Evolutionary conservation across 2,329 filamentous ascomycete genomes (phyloP), one percentile per base, ranked within the genome.

Genomic region (Pyrenophora seminiperda): DNA sequence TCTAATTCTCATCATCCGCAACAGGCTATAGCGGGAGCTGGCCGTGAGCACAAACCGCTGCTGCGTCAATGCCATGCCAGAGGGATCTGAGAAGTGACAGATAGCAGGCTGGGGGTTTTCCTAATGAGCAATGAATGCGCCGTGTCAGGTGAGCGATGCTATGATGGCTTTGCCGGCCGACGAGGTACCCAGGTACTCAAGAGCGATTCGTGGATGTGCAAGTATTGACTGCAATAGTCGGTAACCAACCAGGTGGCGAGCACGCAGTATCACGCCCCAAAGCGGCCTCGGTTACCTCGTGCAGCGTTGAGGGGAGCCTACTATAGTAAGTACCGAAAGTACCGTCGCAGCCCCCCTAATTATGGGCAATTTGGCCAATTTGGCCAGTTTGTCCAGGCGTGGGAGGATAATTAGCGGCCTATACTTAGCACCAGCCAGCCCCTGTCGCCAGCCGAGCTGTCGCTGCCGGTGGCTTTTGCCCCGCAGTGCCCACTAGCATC

Each of bases 131-230:
- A 46, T 24, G 45, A 62, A 60, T 66, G 46, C 63, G 56, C 63
- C 58, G 52, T 57, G 62, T 72, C 69, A 72, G 69, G 66, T 71
- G 69, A 71, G 62, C 55, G 54, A 54, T 45, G 33, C 52, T 54
- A 42, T 14, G 38, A 36, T 24, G 49, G 41, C 29, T 33, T 42
- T 24, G 34, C 31, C 47, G 50, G 52, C 50, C 50, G 52, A 61
- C 53, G 42, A 59, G 47, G 61, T 68, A 59, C 62, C 61, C 59
- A 39, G 61, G 60, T 62, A 57, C 61, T 62, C 59, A 57, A 63
- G 62, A 52, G 53, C 59, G 58, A 67, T 69, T 67, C 69, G 67
- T 62, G 61, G 63, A 64, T 62, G 64, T 65, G 52, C 59, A 66
- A 65, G 59, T 71, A 72, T 71, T 71, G 68, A 64, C 56, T 66